Conservation (phyloP, 106 monocot species). For the Iris macrosiphon region DNA sequence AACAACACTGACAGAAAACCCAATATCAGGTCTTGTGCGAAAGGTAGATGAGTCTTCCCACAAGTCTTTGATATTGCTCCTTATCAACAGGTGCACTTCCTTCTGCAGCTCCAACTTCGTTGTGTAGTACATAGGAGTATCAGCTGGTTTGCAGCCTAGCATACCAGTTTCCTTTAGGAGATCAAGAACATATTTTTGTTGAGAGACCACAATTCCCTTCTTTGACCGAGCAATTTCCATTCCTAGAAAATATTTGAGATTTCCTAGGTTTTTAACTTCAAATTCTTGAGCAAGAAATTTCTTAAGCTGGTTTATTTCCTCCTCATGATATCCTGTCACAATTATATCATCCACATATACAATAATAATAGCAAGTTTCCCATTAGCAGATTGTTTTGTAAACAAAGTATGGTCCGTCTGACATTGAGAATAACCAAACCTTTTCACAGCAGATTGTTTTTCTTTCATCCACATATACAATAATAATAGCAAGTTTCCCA, state of each 20-base stretch:
- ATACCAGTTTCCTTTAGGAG: neutral
- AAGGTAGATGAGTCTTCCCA: neutral
- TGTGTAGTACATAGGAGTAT: neutral
- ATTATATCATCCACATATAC: neutral
- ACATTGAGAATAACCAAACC: neutral
- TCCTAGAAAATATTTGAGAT: too few species aligned
- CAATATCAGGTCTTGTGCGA: neutral
- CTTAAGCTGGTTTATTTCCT: neutral
- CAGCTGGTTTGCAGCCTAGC: too few species aligned
- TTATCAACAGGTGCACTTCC: neutral
- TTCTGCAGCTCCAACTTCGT: neutral
- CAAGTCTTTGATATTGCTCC: neutral
- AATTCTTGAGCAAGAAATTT: neutral
- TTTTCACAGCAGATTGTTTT: too few species aligned
- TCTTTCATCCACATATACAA: neutral
- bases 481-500: neutral
- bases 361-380: neutral
- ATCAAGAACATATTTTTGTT: neutral
- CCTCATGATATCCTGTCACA: neutral
- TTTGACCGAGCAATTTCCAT: neutral
- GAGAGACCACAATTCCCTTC: neutral
- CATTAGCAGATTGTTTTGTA: neutral
- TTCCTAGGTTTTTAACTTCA: neutral
- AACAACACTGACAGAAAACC: too few species aligned
- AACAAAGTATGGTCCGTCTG: neutral